Conservation (phyloP, 495 filamentous ascomycete genomes). For the Lasiosphaeris hirsuta region DNA sequence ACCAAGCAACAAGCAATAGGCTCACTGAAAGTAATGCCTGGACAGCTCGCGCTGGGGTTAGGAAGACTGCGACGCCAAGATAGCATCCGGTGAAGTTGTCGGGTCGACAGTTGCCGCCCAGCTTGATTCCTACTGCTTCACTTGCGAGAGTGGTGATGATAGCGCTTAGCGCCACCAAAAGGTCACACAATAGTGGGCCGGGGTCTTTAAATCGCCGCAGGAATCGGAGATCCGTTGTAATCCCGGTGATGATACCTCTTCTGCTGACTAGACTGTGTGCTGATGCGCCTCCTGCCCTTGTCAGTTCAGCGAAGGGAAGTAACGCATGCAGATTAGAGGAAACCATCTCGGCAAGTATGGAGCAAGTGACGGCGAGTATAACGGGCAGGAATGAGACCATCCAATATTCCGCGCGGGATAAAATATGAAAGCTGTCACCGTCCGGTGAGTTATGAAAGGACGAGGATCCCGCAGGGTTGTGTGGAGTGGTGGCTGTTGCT, state of each 20-base stretch:
- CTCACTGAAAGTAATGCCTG: background rate
- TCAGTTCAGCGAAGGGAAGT: background rate
- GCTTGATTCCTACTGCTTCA: conserved; percentile 1
- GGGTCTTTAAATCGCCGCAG: background rate
- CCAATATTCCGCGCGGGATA: background rate
- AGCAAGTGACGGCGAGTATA: background rate
- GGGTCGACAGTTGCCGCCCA: background rate
- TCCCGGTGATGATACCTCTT: background rate
- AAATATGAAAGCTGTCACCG: too few relatives aligned
- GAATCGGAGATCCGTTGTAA: background rate
- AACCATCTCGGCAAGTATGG: conserved; percentile 2
- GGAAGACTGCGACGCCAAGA: conserved; percentile 1
- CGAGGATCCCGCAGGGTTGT: too few relatives aligned
- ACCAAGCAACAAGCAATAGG: background rate
- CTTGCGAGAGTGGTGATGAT: background rate
- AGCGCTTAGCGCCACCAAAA: background rate
- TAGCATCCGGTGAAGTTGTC: conserved; percentile 5
- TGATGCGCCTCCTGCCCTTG: background rate
- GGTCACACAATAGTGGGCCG: background rate
- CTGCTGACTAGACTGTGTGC: too few relatives aligned
- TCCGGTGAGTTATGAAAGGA: too few relatives aligned
- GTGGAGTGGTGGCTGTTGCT: too few relatives aligned
- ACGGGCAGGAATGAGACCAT: conserved; percentile 1
- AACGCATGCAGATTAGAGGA: background rate
- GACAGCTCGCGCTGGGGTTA: background rate